A percentile compares a stretch with the other conserved stretches of the same genome.
Conservation (phyloP, 352 stramenopile species). For the Phytophthora pistaciae region DNA sequence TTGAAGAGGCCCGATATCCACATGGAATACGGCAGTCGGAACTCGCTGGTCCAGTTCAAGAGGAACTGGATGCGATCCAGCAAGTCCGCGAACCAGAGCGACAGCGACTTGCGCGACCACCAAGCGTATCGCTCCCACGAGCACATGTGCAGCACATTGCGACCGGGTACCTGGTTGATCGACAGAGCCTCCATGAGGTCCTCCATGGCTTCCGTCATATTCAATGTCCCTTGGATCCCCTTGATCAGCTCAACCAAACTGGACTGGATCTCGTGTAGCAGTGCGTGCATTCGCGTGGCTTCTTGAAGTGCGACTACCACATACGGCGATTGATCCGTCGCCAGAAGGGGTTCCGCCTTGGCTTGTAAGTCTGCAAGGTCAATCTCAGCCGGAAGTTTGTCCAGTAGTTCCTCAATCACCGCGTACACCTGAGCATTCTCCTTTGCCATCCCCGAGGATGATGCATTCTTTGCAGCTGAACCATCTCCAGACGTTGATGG, state of each 20-base stretch:
- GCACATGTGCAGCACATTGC: constrained; percentile 76
- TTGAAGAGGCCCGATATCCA: constrained; percentile 89
- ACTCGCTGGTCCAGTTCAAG: constrained; percentile 71
- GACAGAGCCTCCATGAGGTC: constrained; percentile 76
- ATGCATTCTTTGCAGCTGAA: constrained; percentile 17
- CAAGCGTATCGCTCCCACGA: constrained; percentile 86
- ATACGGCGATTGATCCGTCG: constrained; percentile 78
- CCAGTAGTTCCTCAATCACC: constrained; percentile 66
- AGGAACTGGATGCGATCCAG: constrained; percentile 79
- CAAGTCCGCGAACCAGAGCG: constrained; percentile 84
- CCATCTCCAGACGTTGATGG: constrained; percentile 51
- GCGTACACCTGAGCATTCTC: constrained; percentile 47
- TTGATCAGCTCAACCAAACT: constrained; percentile 79
- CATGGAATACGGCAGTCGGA: constrained; percentile 79
- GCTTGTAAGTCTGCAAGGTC: constrained; percentile 63
- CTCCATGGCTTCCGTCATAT: constrained; percentile 93
- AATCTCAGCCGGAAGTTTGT: constrained; percentile 68
- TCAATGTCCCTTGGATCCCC: constrained; percentile 86
- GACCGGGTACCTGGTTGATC: constrained; percentile 80
- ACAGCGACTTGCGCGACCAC: constrained; percentile 86
- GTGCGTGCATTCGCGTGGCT: constrained; percentile 73
- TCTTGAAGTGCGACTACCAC: constrained; percentile 88
- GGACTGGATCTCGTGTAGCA: constrained; percentile 69
- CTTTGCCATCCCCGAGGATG: constrained; percentile 22
- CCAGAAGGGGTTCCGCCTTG: constrained; percentile 62